Evolutionary conservation across 169 alveolate genomes (phyloP), one percentile per base, ranked within the genome.

Genomic region (Plasmodium relictum): DNA sequence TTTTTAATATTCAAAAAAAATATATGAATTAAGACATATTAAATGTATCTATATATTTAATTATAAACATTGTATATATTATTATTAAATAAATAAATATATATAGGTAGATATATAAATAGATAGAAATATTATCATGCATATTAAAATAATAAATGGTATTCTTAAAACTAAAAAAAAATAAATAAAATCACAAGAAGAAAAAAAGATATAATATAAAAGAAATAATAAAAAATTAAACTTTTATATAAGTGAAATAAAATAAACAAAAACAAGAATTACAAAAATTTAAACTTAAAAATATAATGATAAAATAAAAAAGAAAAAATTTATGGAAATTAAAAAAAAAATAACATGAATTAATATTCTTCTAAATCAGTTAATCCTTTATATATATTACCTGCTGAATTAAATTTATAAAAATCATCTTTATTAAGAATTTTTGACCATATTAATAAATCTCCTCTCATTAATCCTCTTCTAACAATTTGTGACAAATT

Each of bases 401-500:
- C 88, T 80, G 76, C 20, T 66, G 85, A 70, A 76, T 92, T 92
- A 54, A 89, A 65, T 22, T 74, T 87, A 45, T 83, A 83, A 20
- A 66, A 88, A 86, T 93, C 96, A 45, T 73, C 91, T 61, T 83
- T 92, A 70, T 94, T 93, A 42, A 95, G 89, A 41, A 80, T 76
- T 73, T 96, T 96, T 62, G 92, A 94, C 98, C 98, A 96, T 16
- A 94, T 92, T 42, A 96, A 89, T 54, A 96, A 88, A 61, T 96
- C 98, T 0, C 98, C 98, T 52, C 98, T 83, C 98, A 96, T 96
- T 24, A 96, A 73, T 0, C 98, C 98, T 62, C 98, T 88, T 45
- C 98, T 93, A 39, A 96, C 95, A 16, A 94, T 93, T 86, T 96
- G 98, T 7, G 94, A 93, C 31, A 96, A 91, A 52, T 93, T 94